Percentiles rank a stretch among this genome's conserved stretches.
These are phyloP conservation scores for Zostera marina DNA, from an alignment of 116 monocot species.

Conservation along the genomic window DNA sequence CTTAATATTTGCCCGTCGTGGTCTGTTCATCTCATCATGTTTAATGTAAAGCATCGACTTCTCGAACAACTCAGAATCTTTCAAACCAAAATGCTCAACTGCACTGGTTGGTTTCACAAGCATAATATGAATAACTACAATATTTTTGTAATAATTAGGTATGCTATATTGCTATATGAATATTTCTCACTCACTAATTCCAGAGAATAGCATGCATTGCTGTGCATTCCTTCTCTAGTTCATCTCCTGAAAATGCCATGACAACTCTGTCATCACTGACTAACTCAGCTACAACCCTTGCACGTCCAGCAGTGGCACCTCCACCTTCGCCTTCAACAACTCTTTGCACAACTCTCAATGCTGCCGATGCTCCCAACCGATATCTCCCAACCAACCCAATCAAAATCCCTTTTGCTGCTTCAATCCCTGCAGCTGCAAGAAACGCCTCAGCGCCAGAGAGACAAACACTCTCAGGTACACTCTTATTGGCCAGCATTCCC, in stretches of 20 bases:
- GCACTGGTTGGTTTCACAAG: constrained; percentile 24
- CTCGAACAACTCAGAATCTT: constrained; percentile 78
- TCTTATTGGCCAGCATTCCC: constrained; percentile 32
- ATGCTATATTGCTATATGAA: neutral
- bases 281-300: constrained; percentile 40
- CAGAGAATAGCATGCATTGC: constrained; percentile 81
- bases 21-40: no score
- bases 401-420: constrained; percentile 41
- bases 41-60: constrained; percentile 92
- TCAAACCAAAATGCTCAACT: constrained; percentile 58
- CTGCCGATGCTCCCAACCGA: constrained; percentile 30
- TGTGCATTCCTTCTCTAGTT: constrained; percentile 28
- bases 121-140: neutral
- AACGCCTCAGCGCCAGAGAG: constrained; percentile 55
- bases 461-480: constrained; percentile 39
- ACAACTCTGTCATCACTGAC: constrained; percentile 56
- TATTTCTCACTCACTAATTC: constrained; percentile 47
- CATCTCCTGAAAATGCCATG: constrained; percentile 27
- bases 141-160: neutral
- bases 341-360: constrained; percentile 44
- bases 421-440: constrained; percentile 31
- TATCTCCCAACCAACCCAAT: constrained; percentile 38
- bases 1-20: no score
- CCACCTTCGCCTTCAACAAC: constrained; percentile 38
- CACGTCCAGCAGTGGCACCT: constrained; percentile 10